These are phyloP conservation scores for Trichoderma sp. DNA, from an alignment of 2,329 filamentous ascomycete species.

Conservation along the genomic window DNA sequence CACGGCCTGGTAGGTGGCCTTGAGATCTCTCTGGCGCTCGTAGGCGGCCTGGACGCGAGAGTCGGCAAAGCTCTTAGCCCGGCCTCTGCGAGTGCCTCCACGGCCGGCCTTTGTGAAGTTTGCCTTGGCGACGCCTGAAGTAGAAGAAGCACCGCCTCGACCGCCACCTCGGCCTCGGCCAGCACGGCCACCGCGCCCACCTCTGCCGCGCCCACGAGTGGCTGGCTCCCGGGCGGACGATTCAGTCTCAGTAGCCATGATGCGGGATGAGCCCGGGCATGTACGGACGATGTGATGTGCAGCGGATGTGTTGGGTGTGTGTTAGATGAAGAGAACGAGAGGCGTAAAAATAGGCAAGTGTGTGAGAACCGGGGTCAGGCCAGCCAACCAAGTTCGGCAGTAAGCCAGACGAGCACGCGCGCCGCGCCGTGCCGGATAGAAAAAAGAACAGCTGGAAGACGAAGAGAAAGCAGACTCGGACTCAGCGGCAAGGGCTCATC, in stretches of 20 bases:
- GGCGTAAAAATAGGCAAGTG: conserved; percentile 8
- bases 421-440: conserved; percentile 14
- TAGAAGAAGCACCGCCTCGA: conserved; percentile 35
- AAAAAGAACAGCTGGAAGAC: neutral
- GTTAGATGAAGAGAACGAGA: conserved; percentile 8
- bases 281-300: conserved; percentile 28
- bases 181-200: conserved; percentile 37
- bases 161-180: conserved; percentile 30
- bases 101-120: conserved; percentile 42
- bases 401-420: conserved; percentile 24
- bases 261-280: conserved; percentile 36
- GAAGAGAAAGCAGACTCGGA: conserved; percentile 1
- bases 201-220: conserved; percentile 41
- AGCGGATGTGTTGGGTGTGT: neutral
- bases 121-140: conserved; percentile 38
- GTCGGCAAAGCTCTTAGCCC: conserved; percentile 59
- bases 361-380: conserved; percentile 24
- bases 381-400: conserved; percentile 25
- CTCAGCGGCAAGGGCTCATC: neutral
- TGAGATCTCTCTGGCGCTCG: conserved; percentile 67
- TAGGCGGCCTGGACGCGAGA: conserved; percentile 58
- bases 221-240: conserved; percentile 42
- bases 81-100: conserved; percentile 48
- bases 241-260: conserved; percentile 44
- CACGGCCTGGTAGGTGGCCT: conserved; percentile 64